Conservation (phyloP, 208 protist genomes). For the Crithidia bombi region DNA sequence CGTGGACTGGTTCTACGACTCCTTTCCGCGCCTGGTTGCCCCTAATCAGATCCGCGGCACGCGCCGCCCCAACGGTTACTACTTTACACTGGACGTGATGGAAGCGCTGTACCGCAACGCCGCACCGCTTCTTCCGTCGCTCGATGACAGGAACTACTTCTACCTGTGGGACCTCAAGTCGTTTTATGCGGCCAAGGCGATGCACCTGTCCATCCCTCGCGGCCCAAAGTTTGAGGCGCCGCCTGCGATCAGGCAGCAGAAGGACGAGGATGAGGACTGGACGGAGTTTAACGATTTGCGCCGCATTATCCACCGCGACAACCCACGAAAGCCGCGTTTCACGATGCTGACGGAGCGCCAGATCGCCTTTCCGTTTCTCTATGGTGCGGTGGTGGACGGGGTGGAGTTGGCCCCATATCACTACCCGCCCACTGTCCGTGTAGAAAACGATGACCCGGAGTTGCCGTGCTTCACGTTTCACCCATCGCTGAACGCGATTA, state of each 20-base stretch:
- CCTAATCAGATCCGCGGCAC: slow-evolving; percentile 88
- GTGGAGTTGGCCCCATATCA: slow-evolving; percentile 96
- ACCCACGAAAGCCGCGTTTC: slow-evolving; percentile 86
- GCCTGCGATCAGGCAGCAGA: slow-evolving; percentile 39
- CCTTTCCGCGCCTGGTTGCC: slow-evolving; percentile 94
- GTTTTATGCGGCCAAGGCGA: slow-evolving; percentile 99
- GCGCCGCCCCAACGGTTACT: slow-evolving; percentile 89
- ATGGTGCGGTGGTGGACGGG: slow-evolving; percentile 96
- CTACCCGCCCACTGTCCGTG: slow-evolving; percentile 89
- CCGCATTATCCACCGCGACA: slow-evolving; percentile 99
- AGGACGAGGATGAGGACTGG: slow-evolving; percentile 98
- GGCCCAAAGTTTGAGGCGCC: slow-evolving; percentile 97
- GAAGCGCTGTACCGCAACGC: slow-evolving; percentile 95
- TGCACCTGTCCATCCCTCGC: slow-evolving; percentile 99
- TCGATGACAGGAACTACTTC: slow-evolving; percentile 99
- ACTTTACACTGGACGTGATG: slow-evolving; percentile 90
- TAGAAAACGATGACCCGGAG: slow-evolving; percentile 96
- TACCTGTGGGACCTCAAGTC: slow-evolving; percentile 99
- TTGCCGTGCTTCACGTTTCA: slow-evolving; percentile 99
- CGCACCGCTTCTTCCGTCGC: slow-evolving; percentile 95
- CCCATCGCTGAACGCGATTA: slow-evolving; percentile 98
- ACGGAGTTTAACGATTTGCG: slow-evolving; percentile 99
- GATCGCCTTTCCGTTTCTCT: slow-evolving; percentile 99
- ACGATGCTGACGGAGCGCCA: slow-evolving; percentile 99
- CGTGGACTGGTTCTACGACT: slow-evolving; percentile 99